Evolutionary conservation across 768 basidiomycete species (phyloP).

Genomic region (Leccinum broughii): DNA sequence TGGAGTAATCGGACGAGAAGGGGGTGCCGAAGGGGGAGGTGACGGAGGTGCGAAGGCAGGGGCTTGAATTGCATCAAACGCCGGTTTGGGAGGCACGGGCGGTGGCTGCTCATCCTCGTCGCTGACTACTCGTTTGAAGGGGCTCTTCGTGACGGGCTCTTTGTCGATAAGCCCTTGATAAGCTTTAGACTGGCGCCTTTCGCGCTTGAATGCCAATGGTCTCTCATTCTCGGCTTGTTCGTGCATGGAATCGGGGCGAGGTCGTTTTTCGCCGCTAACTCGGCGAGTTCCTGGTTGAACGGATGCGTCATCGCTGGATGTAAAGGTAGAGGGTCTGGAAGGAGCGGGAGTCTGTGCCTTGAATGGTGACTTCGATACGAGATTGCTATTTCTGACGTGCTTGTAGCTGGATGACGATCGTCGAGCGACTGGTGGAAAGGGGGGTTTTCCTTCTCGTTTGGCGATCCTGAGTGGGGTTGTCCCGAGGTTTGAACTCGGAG

Average conservation of each 20-base stretch:
- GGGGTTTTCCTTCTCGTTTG: slow-evolving; percentile 57
- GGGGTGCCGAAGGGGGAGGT: slow-evolving; percentile 45
- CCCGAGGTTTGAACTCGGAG: slow-evolving; percentile 24
- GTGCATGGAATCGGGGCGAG: slow-evolving; percentile 69
- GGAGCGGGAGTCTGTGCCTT: slow-evolving; percentile 63
- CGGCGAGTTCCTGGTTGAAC: slow-evolving; percentile 36
- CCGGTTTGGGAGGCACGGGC: slow-evolving; percentile 28
- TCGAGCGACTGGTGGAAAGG: slow-evolving; percentile 58
- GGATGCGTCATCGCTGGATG: slow-evolving; percentile 6
- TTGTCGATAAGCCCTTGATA: slow-evolving; percentile 73
- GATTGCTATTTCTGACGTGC: slow-evolving; percentile 72
- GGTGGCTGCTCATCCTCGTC: slow-evolving; percentile 33
- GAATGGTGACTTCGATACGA: slow-evolving; percentile 87
- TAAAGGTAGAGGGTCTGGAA: slow-evolving; percentile 28
- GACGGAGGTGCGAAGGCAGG: slow-evolving; percentile 23
- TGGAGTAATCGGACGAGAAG: slow-evolving; percentile 30
- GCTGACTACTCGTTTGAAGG: slow-evolving; percentile 51
- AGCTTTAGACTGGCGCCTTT: slow-evolving; percentile 72
- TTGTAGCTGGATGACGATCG: slow-evolving; percentile 78
- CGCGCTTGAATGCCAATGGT: slow-evolving; percentile 67
- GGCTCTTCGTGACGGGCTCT: slow-evolving; percentile 81
- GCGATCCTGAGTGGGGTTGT: slow-evolving; percentile 73
- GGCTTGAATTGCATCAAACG: background rate
- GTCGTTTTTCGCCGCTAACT: slow-evolving; percentile 78
- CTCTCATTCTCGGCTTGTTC: slow-evolving; percentile 73